Percentiles rank a stretch among this genome's conserved stretches.
Evolutionary conservation across 352 stramenopile genomes (phyloP).

Genomic region (Globisporangium alternatum): DNA sequence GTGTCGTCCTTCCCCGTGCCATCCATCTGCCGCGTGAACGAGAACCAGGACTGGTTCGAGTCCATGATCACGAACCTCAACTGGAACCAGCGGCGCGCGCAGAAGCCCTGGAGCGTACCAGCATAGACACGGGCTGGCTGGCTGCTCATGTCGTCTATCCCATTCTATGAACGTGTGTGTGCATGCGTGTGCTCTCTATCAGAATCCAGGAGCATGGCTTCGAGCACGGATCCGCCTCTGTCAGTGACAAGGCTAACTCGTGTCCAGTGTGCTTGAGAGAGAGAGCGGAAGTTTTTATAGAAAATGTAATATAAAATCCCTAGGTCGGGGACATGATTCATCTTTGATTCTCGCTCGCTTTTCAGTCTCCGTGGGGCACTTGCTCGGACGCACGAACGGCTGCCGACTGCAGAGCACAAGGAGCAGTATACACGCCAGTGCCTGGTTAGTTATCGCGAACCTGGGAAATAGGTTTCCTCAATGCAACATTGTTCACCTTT

Average conservation of each 20-base stretch:
- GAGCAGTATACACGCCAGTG: neutral
- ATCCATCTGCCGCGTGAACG: constrained; percentile 83
- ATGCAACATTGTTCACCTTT: constrained; percentile 14
- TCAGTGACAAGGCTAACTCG: neutral
- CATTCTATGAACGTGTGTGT: constrained; percentile 6
- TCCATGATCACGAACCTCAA: constrained; percentile 92
- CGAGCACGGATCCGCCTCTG: neutral
- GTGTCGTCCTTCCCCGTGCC: constrained; percentile 88
- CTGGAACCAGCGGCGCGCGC: constrained; percentile 87
- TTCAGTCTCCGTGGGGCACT: neutral
- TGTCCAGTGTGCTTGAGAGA: neutral
- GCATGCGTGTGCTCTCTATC: neutral
- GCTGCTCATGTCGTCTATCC: neutral
- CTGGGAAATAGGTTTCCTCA: neutral
- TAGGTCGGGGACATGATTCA: neutral
- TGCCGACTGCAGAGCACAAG: neutral
- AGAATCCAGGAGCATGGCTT: neutral
- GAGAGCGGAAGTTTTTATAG: constrained; percentile 13
- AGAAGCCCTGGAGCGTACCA: constrained; percentile 68
- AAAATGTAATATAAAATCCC: constrained; percentile 16
- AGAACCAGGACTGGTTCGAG: constrained; percentile 92
- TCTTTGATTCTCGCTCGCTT: neutral
- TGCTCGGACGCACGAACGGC: constrained; percentile 1
- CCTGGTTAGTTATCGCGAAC: neutral
- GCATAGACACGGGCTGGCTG: neutral